Evolutionary conservation across 2,329 filamentous ascomycete species (phyloP), one percentile per base, ranked within the genome.

Genomic region (Tolypocladium sp.): DNA sequence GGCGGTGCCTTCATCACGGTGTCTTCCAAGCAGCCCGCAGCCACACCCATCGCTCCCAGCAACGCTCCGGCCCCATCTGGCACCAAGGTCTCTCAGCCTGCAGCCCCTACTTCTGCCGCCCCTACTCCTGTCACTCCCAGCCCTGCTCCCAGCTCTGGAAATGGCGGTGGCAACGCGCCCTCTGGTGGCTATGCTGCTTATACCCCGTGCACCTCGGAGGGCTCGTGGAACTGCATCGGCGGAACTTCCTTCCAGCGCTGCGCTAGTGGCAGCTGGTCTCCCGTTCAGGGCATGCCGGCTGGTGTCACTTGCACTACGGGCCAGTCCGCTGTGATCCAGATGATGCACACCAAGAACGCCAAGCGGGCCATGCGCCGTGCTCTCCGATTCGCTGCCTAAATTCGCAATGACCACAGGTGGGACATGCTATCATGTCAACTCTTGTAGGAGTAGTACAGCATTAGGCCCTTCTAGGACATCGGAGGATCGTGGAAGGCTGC

Each of bases 221-320:
- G 82, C 1, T 67, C 69, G 13, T 85, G 78, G 78, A 83, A 83
- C 73, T 85, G 82, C 63, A 71, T 83, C 8, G 71, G 67, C 0
- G 79, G 80, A 17, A 71, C 67, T 1, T 74, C 76, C 0, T 85
- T 77, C 76, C 81, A 84, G 69, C 80, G 80, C 55, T 85, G 82
- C 60, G 82, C 76, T 9, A 78, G 76, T 2, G 81, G 82, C 10
- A 42, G 63, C 0, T 85, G 82, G 82, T 80, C 80, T 2, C 65
- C 70, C 0, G 58, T 69, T 2, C 74, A 76, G 60, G 49, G 62
- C 0, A 64, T 84, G 15, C 76, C 82, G 0, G 65, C 69, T 0
- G 82, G 82, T 1, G 80, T 79, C 0, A 64, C 59, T 0, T 85
- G 82, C 68, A 60, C 60, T 0, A 59, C 66, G 0, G 82, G 82